Evolutionary conservation across 176 grass and related monocot genomes (phyloP), one percentile per base, ranked within the genome.

Genomic region (Aegilops tauschii): DNA sequence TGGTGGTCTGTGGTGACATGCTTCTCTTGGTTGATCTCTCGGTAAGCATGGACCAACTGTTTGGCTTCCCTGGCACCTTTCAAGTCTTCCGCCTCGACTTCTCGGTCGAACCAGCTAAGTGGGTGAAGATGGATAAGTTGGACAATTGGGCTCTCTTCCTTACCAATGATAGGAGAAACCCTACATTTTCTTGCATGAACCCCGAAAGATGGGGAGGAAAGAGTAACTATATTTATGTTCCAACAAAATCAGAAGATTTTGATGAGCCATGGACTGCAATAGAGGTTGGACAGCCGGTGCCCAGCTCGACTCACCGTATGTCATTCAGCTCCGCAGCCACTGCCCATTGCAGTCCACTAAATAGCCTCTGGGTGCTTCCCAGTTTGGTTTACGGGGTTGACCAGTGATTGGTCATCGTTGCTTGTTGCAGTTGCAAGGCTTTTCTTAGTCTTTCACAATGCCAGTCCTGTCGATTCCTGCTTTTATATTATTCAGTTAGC

Each of bases 141-240:
- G 90, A 73, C 47, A 76, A 94, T 13, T 63, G 28, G 34, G 79
- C 90, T 42, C 27, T 94, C 34, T 94, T 97, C 63, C 12, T 97
- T 59, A 71, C 64, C 20, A 14, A 12, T 20, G 67, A 78, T 35
- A 42, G 40, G 54, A 81, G 49, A 27, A 81, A 39, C 69, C 62
- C 90, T 28, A 89, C 77, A 62, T 82, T 80, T 80, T 86, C 86
- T 21, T 97, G 92, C 68, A 63, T 9, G n/a, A 42, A 23, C 42
- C 92, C 92, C 0, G 36, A 88, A 32, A 87, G 78, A 65, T 97
- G 95, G 95, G 95, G 95, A 45, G 94, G 90, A 52, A 79, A 81
- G 80, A 76, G 35, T 42, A 89, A 92, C 54, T 87, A 65, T 21
- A 83, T 97, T 71, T 92, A 94, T 11, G n/a, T 78, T 29, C 35